Evolutionary conservation across 352 stramenopile genomes (phyloP).

Genomic region (Elongisporangium undulatum): DNA sequence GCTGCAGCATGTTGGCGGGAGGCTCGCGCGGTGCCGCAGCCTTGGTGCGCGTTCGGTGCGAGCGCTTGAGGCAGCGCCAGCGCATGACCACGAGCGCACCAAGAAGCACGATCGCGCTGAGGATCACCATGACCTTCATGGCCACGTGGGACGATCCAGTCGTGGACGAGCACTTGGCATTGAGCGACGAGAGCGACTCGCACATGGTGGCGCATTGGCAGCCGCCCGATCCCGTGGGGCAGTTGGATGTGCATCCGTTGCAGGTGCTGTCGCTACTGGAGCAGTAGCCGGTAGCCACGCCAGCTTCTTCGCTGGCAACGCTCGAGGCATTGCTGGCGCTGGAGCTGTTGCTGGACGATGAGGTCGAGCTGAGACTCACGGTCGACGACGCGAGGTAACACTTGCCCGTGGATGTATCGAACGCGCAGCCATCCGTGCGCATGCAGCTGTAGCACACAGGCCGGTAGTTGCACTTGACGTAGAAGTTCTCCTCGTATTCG

Average conservation of each 20-base stretch:
- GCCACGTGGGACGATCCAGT: neutral
- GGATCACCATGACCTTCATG: neutral
- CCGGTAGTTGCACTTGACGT: neutral
- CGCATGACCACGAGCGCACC: neutral
- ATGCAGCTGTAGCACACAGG: conserved; percentile 2
- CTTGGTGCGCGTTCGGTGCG: neutral
- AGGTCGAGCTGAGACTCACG: neutral
- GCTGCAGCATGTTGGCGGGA: neutral
- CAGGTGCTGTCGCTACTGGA: neutral
- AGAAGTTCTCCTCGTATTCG: neutral
- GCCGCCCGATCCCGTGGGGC: neutral
- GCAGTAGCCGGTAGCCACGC: neutral
- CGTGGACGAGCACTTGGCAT: neutral
- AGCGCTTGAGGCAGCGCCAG: neutral
- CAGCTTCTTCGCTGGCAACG: neutral
- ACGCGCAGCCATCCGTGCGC: neutral
- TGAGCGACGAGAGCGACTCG: neutral
- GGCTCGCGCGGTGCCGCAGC: neutral
- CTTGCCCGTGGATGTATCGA: neutral
- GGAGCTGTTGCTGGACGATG: neutral
- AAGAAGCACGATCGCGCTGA: neutral
- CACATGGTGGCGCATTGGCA: neutral
- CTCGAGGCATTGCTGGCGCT: neutral
- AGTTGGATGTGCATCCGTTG: neutral
- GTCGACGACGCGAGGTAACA: neutral